Conservation (phyloP, 2,329 filamentous ascomycete genomes). For the Hypoxylon sp. region DNA sequence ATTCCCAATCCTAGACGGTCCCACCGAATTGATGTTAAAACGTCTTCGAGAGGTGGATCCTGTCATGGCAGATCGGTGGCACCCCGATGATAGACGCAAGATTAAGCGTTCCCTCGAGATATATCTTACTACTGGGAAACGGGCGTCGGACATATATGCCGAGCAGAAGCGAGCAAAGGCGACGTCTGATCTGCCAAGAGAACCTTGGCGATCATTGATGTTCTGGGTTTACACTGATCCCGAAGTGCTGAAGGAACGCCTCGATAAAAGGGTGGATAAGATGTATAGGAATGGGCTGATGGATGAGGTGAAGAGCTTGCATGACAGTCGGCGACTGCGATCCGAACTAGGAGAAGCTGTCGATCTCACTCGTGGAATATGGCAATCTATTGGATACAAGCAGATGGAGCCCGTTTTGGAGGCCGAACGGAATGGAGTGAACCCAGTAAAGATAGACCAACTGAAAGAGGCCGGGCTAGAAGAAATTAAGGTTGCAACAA, state of each 20-base stretch:
- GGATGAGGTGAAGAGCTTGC: constrained; percentile 64
- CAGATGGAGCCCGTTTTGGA: constrained; percentile 83
- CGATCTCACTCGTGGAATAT: constrained; percentile 87
- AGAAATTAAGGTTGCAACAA: constrained; percentile 83
- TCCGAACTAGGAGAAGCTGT: constrained; percentile 65
- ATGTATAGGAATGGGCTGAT: constrained; percentile 77
- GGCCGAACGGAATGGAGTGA: constrained; percentile 57
- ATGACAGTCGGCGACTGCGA: constrained; percentile 56
- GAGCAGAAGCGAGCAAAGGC: constrained; percentile 72
- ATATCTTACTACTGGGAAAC: constrained; percentile 83
- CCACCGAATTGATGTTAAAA: constrained; percentile 79
- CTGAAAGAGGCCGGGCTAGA: constrained; percentile 75
- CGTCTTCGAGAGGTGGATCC: constrained; percentile 87
- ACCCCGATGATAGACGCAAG: constrained; percentile 92
- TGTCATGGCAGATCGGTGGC: constrained; percentile 90
- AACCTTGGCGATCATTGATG: constrained; percentile 73
- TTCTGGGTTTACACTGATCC: constrained; percentile 90
- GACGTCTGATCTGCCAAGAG: constrained; percentile 33
- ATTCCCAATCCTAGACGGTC: constrained; percentile 79
- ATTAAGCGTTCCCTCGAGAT: constrained; percentile 93
- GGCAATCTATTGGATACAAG: constrained; percentile 97
- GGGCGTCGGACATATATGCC: constrained; percentile 87
- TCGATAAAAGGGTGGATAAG: constrained; percentile 83
- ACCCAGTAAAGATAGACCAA: constrained; percentile 62
- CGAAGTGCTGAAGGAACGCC: constrained; percentile 75